Evolutionary conservation across 768 basidiomycete genomes (phyloP), one percentile per base, ranked within the genome.

Genomic region (Termitomyces sp.): DNA sequence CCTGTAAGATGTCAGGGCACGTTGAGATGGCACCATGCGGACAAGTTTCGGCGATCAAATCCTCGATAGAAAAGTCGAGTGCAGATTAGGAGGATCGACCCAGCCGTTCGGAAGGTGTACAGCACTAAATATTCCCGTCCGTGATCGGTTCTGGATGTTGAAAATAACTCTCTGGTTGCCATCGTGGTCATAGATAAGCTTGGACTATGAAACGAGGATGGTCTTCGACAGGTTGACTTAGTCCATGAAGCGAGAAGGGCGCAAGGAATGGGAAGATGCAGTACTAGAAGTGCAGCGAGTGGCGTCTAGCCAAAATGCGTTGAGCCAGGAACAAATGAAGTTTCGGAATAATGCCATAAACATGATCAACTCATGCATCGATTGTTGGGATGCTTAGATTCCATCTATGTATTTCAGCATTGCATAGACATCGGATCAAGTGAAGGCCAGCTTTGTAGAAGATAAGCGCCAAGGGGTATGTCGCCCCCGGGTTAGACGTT

Each of bases 41-140:
- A 40, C 50, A 51, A 12, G 37, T 12, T 29, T 49, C 31, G 54
- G 55, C 47, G 44, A 56, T 56, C 59, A 53, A 35, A 59, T 44
- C 35, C 37, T 43, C 41, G 38, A 54, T 42, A 49, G 31, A 32
- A n/a, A 59, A 19, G 41, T 59, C 47, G 3, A 45, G 25, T n/a
- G 34, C 23, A 52, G 58, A 51, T 52, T 38, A 34, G 25, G 27
- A 41, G 51, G 23, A 43, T 37, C 46, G 37, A 19, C 34, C 37
- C 49, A 38, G 25, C 25, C 37, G 25, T 37, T n/a, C 21, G 37
- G 32, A 50, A n/a, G 38, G 37, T 47, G 45, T 46, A 41, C 45
- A 38, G 27, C 46, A 31, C 41, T 38, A 29, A 32, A 25, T 31
- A 29, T n/a, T 21, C 21, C 3, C 12, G 6, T 38, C 45, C 54